These are phyloP conservation scores for Crepidotus sp. DNA, from an alignment of 1,284 basidiomycete species.

Conservation along the genomic window DNA sequence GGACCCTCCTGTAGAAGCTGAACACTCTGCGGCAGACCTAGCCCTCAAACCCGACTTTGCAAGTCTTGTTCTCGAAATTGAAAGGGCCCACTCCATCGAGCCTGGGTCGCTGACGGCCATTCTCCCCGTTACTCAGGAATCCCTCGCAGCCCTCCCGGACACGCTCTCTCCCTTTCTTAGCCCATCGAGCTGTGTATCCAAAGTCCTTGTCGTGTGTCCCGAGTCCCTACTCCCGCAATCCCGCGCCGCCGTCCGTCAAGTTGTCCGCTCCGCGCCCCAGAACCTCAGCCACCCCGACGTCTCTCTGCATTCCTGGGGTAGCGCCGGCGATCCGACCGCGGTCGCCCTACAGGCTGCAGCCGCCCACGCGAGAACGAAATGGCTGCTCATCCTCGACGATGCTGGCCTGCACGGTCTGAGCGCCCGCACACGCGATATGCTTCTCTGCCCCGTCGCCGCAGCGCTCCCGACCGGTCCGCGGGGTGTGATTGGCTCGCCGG, in stretches of 20 bases:
- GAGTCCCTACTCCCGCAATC: constrained; percentile 28
- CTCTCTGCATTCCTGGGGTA: constrained; percentile 32
- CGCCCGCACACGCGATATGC: constrained; percentile 24
- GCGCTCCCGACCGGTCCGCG: constrained; percentile 37
- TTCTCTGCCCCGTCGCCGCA: constrained; percentile 30
- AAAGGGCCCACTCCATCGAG: background rate
- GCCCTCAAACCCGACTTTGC: background rate
- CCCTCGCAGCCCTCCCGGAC: constrained; percentile 27
- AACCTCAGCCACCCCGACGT: constrained; percentile 32
- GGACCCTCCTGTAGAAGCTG: background rate
- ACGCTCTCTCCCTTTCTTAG: constrained; percentile 30
- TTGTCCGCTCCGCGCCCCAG: constrained; percentile 22
- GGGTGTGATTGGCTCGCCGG: constrained; percentile 27
- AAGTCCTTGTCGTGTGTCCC: constrained; percentile 44
- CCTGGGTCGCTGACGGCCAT: constrained; percentile 36
- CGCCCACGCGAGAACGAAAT: constrained; percentile 33
- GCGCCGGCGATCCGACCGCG: constrained; percentile 22
- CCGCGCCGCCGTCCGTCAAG: constrained; percentile 28
- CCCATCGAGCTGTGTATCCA: constrained; percentile 23
- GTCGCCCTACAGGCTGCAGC: constrained; percentile 29
- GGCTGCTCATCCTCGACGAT: constrained; percentile 45
- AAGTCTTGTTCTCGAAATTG: background rate
- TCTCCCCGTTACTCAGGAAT: constrained; percentile 35
- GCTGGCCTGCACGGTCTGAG: constrained; percentile 29
- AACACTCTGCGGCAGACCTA: background rate